Base-by-base conservation (phyloP, 345 rosid species). In the Hypericum androsaemum region DNA sequence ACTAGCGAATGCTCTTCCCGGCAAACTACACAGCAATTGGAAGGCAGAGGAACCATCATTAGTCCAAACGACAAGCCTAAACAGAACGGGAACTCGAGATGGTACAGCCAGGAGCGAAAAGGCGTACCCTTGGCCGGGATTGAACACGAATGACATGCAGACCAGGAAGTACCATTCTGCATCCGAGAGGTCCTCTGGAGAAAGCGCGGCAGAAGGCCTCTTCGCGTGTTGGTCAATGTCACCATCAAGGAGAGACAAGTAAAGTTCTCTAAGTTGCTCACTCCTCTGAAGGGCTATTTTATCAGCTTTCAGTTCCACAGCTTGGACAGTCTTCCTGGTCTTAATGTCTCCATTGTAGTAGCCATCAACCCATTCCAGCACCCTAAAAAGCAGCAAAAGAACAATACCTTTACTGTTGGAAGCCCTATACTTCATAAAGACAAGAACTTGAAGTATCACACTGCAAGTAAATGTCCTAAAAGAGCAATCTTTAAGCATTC, bases 341-440 rank as follows among this genome's bases (percentile, higher is more conserved):
- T 92, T 92, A 41, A 92, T 92, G 51, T 85, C 95, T 46, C 99
- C 99, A 63, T 92, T 92, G 74, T 92, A 92, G 65, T 85, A 86
- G 41, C 99, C 99, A 61, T 82, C 84, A 22, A 77, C 82, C 99
- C 99, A 94, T 53, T 81, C 87, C 77, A 94, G 66, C 17, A 77
- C 69, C 71, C 99, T 92, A 39, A 65, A 54, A 42, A 36, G 41
- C 35, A n/a, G 16, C 16, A 45, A 39, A 57, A 17, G 47, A 16
- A 12, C 16, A 12, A 17, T 37, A 46, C 14, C 15, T 10, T 46
- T 15, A 47, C n/a, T n/a, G n/a, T n/a, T n/a, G n/a, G n/a, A n/a
- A n/a, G n/a, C n/a, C n/a, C n/a, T n/a, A n/a, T n/a, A 22, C 32
- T 22, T 22, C 32, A 1, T 22, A 1, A 22, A 22, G 32, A 22